A percentile compares a stretch with the other conserved stretches of the same genome.
Conservation (phyloP, 306 rosid genomes). For the Cotoneaster glaucophyllus region DNA sequence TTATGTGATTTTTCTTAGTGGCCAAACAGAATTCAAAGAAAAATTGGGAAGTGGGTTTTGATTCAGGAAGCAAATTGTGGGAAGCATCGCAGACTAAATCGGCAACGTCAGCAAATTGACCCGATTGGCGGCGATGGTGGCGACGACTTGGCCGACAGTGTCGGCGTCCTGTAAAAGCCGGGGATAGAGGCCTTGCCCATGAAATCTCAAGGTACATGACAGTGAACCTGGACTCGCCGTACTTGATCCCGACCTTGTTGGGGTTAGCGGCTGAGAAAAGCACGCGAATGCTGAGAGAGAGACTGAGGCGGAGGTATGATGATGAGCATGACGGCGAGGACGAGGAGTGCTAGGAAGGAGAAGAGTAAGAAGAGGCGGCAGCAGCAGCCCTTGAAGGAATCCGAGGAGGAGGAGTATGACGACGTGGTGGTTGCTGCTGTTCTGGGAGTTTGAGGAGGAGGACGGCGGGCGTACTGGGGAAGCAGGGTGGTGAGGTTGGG, state of each 20-base stretch:
- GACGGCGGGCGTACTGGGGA: conserved; percentile 1
- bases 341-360: conserved; percentile 71
- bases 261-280: conserved; percentile 75
- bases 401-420: conserved; percentile 33
- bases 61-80: conserved; percentile 20
- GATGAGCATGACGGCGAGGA: conserved; percentile 58
- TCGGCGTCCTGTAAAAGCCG: conserved; percentile 72
- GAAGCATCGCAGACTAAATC: conserved; percentile 73
- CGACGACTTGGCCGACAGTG: conserved; percentile 50
- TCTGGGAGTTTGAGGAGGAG: neutral
- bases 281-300: conserved; percentile 60
- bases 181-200: conserved; percentile 67
- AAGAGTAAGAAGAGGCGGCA: conserved; percentile 85
- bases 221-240: conserved; percentile 80
- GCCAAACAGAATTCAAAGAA: neutral
- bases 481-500: neutral
- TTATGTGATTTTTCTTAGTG: neutral
- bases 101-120: conserved; percentile 73
- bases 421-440: conserved; percentile 13
- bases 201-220: conserved; percentile 96
- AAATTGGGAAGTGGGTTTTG: neutral
- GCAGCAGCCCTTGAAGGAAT: conserved; percentile 82
- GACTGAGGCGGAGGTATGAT: conserved; percentile 45
- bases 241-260: conserved; percentile 86
- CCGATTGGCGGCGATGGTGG: conserved; percentile 65